Evolutionary conservation across 768 basidiomycete species (phyloP).

Genomic region (Lactarius hengduanensis): DNA sequence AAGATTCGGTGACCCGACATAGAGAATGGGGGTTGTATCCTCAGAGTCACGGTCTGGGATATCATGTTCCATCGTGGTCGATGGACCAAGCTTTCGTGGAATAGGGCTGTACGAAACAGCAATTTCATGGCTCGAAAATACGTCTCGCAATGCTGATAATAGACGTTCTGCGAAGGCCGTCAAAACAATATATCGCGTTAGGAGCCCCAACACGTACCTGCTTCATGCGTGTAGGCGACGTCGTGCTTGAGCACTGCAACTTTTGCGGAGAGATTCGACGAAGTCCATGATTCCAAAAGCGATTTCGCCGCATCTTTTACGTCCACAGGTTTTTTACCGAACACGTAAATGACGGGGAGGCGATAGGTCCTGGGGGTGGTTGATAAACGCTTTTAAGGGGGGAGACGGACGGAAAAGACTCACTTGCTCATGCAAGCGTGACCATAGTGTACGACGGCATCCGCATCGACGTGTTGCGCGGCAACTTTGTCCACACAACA

Average conservation of each 20-base stretch:
- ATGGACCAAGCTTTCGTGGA: conserved; percentile 29
- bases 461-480: conserved; percentile 90
- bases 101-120: conserved; percentile 39
- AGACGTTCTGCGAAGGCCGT: conserved; percentile 37
- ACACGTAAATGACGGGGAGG: conserved; percentile 87
- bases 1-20: conserved; percentile 79
- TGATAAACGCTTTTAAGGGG: neutral
- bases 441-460: conserved; percentile 91
- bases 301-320: conserved; percentile 47
- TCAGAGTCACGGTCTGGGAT: neutral
- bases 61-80: conserved; percentile 4
- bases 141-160: conserved; percentile 33
- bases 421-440: conserved; percentile 94
- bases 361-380: conserved; percentile 64
- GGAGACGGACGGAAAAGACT: neutral
- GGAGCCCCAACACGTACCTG: conserved; percentile 44
- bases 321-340: conserved; percentile 72
- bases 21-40: conserved; percentile 37
- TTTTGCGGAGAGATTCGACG: conserved; percentile 23
- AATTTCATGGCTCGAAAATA: conserved; percentile 17
- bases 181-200: neutral
- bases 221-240: conserved; percentile 69
- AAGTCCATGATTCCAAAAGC: conserved; percentile 40
- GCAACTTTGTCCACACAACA: conserved; percentile 98
- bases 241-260: conserved; percentile 66